These are phyloP conservation scores for Pulveroboletus sp. DNA, from an alignment of 768 basidiomycete genomes.

Conservation along the genomic window DNA sequence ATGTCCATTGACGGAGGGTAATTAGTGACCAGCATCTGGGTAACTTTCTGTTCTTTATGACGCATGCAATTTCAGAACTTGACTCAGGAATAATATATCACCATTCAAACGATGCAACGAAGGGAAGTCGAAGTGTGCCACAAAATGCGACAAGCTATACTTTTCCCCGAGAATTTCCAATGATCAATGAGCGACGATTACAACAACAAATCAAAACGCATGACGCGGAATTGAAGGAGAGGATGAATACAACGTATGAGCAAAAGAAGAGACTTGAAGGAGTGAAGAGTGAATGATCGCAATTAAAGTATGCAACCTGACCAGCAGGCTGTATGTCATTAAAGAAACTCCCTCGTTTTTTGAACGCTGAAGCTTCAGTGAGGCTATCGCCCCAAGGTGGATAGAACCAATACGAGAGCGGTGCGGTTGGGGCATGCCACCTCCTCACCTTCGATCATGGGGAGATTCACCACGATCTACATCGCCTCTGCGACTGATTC, in stretches of 20 bases:
- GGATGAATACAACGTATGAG: not conserved
- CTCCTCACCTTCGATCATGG: conserved; percentile 15
- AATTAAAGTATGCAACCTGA: not conserved
- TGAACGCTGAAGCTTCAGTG: not conserved
- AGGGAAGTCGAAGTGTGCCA: not conserved
- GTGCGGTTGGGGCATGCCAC: conserved; percentile 13
- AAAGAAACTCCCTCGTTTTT: not conserved
- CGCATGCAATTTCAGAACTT: not conserved
- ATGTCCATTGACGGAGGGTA: not conserved
- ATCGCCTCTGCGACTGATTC: conserved; percentile 18
- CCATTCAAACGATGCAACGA: not conserved
- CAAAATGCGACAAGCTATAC: not conserved
- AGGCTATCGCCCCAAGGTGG: not conserved
- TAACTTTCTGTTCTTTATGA: not conserved
- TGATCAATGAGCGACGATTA: not conserved
- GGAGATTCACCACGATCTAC: conserved; percentile 7
- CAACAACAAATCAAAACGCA: not conserved
- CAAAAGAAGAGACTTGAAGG: not conserved
- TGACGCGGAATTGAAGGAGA: not conserved
- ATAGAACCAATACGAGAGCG: not conserved
- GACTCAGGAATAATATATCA: not conserved
- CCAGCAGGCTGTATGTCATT: conserved; percentile 5
- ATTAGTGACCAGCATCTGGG: not conserved
- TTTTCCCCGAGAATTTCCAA: not conserved
- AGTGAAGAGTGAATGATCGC: not conserved